Evolutionary conservation across 192 early-diverging fungal species (phyloP), one percentile per base, ranked within the genome.

Genomic region (Chytriomyces sp.): DNA sequence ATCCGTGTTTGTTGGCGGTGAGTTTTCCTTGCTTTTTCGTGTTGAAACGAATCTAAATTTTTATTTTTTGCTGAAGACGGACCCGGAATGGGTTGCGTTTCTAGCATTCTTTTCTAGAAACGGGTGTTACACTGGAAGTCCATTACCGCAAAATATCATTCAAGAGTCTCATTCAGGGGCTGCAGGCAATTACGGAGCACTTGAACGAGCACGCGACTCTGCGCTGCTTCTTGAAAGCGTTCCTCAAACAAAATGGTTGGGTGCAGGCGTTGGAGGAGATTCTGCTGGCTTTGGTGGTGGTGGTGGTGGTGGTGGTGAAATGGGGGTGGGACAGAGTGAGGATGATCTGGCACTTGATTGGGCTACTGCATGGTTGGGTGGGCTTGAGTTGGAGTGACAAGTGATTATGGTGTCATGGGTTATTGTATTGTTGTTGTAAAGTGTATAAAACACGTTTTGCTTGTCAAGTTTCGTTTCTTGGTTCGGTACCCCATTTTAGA

Each of bases 41-140:
- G 1, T 26, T 0, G 1, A 35, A 35, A 35, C 35, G 35, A n/a
- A 57, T 49, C 11, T 72, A 57, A 20, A n/a, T 20, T 72, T 8
- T 20, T 44, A 6, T 72, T 65, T 45, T 4, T 5, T 72, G 48
- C 16, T 10, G 11, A 13, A 72, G 71, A 18, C 9, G 10, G 73
- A 75, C 45, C 73, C 73, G 35, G 3, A 49, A 23, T 75, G 73
- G 73, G 35, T 75, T 8, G 11, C 63, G 28, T 20, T 46, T 61
- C 45, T 75, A 3, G 43, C 48, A 24, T 72, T 72, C 35, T 72
- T 60, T 50, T 47, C 28, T 26, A 47, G 63, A 7, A 77, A 77
- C 48, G 76, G 67, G 9, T 77, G 76, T 46, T 77, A 69, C 20
- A 50, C 7, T 23, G 76, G 76, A 44, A 26, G 65, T 53, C n/a